Evolutionary conservation across 257 asterid genomes (phyloP), one percentile per base, ranked within the genome.

Genomic region (Coffea canephora): DNA sequence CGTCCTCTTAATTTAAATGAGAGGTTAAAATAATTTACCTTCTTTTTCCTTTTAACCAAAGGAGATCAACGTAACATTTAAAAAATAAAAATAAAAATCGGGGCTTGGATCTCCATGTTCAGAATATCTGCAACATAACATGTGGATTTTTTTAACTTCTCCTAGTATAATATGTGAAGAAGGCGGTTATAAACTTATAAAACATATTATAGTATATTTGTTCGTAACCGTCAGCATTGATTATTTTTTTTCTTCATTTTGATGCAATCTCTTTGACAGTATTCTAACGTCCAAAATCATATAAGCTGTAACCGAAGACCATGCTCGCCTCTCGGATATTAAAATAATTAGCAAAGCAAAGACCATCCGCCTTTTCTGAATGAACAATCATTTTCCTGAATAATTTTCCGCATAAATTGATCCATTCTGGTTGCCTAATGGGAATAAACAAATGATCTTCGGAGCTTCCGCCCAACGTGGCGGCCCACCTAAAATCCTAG

Each of bases 71-170:
- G 31, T 31, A 31, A 31, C 31, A 31, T 31, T 31, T 31, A 31
- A 31, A 31, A 31, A 31, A n/a, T n/a, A 31, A 31, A 31, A 31
- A 31, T 31, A 31, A 31, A 31, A 31, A 31, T 31, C 0, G 31
- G 31, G 34, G 39, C 39, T 57, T 55, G 55, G 39, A 57, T 19
- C 45, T 23, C 23, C 70, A 23, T 75, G 78, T 75, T 57, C 70
- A 59, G 55, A 49, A 12, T 75, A 75, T 57, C 55, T 45, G 70
- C 15, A 75, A 75, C 78, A 57, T 21, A 10, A 62, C 78, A 75
- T 75, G 69, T 75, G 70, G 4, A 27, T 31, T 27, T 34, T 8
- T 66, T 3, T 66, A 39, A 31, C 31, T 21, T 65, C 31, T 65
- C 70, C 31, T 1, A 65, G 7, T 12, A 25, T 65, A 31, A 31